phyloP scores from a whole-genome alignment of 305 asterid genomes.

The Fraxinus xanthoxyloides region DNA sequence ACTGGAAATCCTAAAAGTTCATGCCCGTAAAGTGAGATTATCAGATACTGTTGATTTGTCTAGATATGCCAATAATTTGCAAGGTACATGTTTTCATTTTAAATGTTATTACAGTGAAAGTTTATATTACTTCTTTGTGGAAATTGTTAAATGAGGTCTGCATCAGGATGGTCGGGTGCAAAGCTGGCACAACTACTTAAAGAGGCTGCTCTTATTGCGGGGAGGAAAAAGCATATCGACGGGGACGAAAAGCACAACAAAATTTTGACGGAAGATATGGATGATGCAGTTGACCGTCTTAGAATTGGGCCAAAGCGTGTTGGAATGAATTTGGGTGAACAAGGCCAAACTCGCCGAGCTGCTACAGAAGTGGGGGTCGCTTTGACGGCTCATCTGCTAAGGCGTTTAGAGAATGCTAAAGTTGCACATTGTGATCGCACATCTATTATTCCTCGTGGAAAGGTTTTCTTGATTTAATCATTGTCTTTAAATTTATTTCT shows the following conservation, averaged over 20 bases:
- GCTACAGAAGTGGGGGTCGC: conserved; percentile 79
- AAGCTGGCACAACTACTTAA: conserved; percentile 95
- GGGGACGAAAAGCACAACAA: not conserved
- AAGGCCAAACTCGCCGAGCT: conserved; percentile 93
- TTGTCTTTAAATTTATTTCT: not conserved
- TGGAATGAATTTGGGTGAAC: conserved; percentile 75
- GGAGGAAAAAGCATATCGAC: conserved; percentile 72
- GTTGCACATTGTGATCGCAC: conserved; percentile 85
- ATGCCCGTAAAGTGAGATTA: conserved; percentile 42
- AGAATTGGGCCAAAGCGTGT: conserved; percentile 88
- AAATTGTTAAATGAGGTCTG: not conserved
- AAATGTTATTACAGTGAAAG: not conserved
- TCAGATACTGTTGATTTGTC: conserved; percentile 48
- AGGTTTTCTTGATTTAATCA: conserved; percentile 46
- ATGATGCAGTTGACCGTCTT: conserved; percentile 89
- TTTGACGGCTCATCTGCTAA: conserved; percentile 79
- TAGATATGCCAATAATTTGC: conserved; percentile 44
- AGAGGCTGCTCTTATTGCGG: conserved; percentile 98
- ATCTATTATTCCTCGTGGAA: conserved; percentile 92
- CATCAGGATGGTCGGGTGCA: conserved; percentile 95
- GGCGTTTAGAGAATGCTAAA: conserved; percentile 74
- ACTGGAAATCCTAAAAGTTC: conserved; percentile 47
- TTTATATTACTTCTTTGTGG: not conserved
- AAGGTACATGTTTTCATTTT: conserved; percentile 26
- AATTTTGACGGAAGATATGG: conserved; percentile 77